A percentile compares a stretch with the other conserved stretches of the same genome.
phyloP scores from a whole-genome alignment of 78 protist genomes.

The Reticulomyxa filosa region DNA sequence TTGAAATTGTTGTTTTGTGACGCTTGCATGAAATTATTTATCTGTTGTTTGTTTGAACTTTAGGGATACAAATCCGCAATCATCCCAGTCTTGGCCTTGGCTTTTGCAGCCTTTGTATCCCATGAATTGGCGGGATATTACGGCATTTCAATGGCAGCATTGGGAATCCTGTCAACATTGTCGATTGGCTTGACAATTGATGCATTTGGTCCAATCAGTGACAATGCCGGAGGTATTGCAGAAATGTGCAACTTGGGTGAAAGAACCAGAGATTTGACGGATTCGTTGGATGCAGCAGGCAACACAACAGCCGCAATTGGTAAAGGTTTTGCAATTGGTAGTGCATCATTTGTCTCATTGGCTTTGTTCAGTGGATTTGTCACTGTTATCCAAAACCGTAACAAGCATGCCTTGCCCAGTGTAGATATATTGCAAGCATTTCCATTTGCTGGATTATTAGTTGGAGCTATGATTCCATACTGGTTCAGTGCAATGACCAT shows the following conservation, averaged over 20 bases:
- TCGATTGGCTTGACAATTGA: slow-evolving; percentile 34
- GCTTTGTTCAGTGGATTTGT: slow-evolving; percentile 39
- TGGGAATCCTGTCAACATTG: slow-evolving; percentile 44
- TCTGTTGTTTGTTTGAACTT: not conserved
- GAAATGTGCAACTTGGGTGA: not conserved
- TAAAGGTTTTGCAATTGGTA: slow-evolving; percentile 43
- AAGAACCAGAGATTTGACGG: slow-evolving; percentile 30
- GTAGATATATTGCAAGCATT: no score
- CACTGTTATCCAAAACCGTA: no score
- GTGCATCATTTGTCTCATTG: slow-evolving; percentile 37
- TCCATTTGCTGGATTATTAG: slow-evolving; percentile 29
- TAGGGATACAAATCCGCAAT: slow-evolving; percentile 9
- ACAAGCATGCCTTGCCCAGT: no score
- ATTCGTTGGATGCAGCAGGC: slow-evolving; percentile 41
- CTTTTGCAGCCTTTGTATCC: not conserved
- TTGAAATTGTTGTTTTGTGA: no score
- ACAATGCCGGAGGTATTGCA: slow-evolving; percentile 12
- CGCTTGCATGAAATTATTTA: no score
- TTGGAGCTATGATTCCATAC: slow-evolving; percentile 52
- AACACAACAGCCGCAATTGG: slow-evolving; percentile 53
- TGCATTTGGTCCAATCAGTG: slow-evolving; percentile 40
- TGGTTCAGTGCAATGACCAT: slow-evolving; percentile 46
- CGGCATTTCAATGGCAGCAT: slow-evolving; percentile 38
- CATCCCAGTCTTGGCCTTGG: slow-evolving; percentile 19
- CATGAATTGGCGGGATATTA: slow-evolving; percentile 14